Percentiles rank a stretch among this genome's conserved stretches.
Evolutionary conservation across 2,329 filamentous ascomycete genomes (phyloP).

Genomic region (Byssochlamys sp.): DNA sequence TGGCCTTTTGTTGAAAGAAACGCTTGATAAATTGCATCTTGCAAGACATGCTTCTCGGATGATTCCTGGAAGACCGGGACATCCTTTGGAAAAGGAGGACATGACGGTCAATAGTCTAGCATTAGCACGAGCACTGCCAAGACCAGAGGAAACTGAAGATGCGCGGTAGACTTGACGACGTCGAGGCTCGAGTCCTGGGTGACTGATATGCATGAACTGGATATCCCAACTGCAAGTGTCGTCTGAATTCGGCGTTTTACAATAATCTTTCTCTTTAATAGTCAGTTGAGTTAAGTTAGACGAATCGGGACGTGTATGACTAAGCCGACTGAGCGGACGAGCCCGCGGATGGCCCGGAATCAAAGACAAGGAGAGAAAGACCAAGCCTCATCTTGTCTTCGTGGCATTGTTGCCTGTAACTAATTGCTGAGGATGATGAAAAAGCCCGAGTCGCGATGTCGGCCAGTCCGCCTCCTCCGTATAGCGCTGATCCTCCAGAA

Average conservation of each 20-base stretch:
- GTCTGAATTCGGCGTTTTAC: too few relatives aligned
- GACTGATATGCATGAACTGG: too few relatives aligned
- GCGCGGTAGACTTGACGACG: too few relatives aligned
- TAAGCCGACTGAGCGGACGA: neutral
- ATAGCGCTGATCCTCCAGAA: constrained; percentile 5
- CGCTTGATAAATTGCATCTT: neutral
- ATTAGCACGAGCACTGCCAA: too few relatives aligned
- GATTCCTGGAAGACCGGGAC: neutral
- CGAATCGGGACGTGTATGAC: neutral
- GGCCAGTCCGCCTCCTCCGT: neutral
- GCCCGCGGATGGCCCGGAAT: neutral
- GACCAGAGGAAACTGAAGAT: too few relatives aligned
- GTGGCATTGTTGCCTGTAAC: too few relatives aligned
- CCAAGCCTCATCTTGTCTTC: neutral
- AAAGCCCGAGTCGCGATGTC: neutral
- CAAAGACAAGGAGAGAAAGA: neutral
- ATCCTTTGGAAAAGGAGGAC: too few relatives aligned
- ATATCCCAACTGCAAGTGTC: too few relatives aligned
- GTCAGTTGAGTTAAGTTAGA: neutral
- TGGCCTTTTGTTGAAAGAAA: neutral
- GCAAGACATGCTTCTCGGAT: neutral
- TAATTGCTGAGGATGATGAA: neutral
- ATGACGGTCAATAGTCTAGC: too few relatives aligned
- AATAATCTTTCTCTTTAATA: neutral
- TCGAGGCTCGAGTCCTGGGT: too few relatives aligned